A percentile compares a stretch with the other conserved stretches of the same genome.
phyloP scores from a whole-genome alignment of 257 asterid species.

The Nicotiana attenuata region DNA sequence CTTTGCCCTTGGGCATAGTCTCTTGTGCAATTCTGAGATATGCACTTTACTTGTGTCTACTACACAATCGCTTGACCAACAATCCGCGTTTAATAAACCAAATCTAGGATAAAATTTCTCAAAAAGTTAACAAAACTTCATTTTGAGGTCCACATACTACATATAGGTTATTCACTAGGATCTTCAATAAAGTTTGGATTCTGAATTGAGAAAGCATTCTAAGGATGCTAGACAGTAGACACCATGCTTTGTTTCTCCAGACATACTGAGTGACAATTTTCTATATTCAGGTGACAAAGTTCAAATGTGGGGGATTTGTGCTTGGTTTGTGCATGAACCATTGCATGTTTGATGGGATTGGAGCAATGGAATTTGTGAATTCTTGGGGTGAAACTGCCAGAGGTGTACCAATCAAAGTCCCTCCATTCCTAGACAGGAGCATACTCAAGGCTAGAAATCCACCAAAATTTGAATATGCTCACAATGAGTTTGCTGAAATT shows the following conservation, averaged over 20 bases:
- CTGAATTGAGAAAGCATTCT: not conserved
- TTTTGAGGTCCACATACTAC: not conserved
- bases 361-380: conserved; percentile 87
- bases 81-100: not conserved
- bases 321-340: conserved; percentile 86
- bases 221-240: not conserved
- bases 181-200: not conserved
- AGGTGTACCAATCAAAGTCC: conserved; percentile 42
- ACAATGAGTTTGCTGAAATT: conserved; percentile 73
- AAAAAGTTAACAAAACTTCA: not conserved
- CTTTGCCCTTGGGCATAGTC: not conserved
- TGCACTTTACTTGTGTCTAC: not conserved
- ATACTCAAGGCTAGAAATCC: conserved; percentile 67
- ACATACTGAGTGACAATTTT: not conserved
- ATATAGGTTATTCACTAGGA: not conserved
- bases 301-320: conserved; percentile 91
- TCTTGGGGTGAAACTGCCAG: conserved; percentile 79
- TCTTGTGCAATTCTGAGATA: not conserved
- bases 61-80: not conserved
- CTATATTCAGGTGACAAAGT: conserved; percentile 57
- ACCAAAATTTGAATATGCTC: conserved; percentile 55
- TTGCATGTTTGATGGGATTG: conserved; percentile 87
- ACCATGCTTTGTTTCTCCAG: too few relatives aligned
- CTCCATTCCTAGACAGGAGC: conserved; percentile 72
- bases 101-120: not conserved